Conservation (phyloP, 75 land plant species). For the Picea sitchensis region DNA sequence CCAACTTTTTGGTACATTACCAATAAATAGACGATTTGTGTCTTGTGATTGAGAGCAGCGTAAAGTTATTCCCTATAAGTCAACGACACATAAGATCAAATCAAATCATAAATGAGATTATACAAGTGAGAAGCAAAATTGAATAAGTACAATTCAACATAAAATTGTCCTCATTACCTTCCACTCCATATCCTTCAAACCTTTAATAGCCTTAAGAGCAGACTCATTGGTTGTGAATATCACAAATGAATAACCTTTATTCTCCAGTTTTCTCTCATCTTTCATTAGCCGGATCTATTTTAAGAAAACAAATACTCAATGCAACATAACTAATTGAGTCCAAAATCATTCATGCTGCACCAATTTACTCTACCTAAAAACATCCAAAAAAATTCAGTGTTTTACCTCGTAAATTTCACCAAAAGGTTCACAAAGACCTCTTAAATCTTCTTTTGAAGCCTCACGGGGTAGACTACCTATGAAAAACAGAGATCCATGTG, state of each 20-base stretch:
- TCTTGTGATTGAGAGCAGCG: constrained; percentile 75
- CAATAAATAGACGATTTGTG: constrained; percentile 78
- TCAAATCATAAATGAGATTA: no score
- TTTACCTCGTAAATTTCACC: constrained; percentile 78
- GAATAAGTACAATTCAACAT: neutral
- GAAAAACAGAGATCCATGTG: constrained; percentile 87
- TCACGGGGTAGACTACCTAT: constrained; percentile 84
- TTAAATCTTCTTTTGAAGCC: constrained; percentile 63
- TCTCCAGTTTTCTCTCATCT: constrained; percentile 36
- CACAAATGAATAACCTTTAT: constrained; percentile 82
- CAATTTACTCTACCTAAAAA: neutral
- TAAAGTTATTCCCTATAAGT: constrained; percentile 61
- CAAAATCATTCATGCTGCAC: neutral
- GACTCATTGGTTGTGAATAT: constrained; percentile 57
- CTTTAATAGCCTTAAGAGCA: constrained; percentile 86
- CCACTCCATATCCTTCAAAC: constrained; percentile 62
- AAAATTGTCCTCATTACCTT: constrained; percentile 39
- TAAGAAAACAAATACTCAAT: neutral
- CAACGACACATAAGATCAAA: neutral
- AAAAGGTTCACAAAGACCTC: constrained; percentile 58
- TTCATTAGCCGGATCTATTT: constrained; percentile 41
- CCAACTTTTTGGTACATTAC: constrained; percentile 87
- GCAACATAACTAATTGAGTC: neutral
- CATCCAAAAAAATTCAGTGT: neutral
- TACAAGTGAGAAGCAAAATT: neutral